Evolutionary conservation across 2,329 filamentous ascomycete genomes (phyloP).

Genomic region (Ophidiomyces ophidiicola): DNA sequence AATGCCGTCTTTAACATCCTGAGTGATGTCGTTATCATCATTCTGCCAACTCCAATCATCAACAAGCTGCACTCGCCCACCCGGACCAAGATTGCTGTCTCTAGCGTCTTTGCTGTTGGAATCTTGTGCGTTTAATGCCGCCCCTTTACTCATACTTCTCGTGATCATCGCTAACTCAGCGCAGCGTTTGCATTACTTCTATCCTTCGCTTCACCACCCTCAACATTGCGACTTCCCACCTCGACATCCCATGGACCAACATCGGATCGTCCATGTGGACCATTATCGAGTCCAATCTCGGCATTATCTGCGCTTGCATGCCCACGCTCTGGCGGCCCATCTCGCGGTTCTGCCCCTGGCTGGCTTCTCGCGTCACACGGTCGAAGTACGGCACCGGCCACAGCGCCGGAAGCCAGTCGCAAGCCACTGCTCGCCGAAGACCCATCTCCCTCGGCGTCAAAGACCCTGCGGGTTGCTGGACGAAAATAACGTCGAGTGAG

Average conservation of each 20-base stretch:
- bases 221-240: conserved; percentile 17
- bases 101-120: conserved; percentile 27
- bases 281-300: conserved; percentile 26
- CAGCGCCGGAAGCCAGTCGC: background rate
- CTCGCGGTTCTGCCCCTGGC: conserved; percentile 17
- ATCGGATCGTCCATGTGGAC: conserved; percentile 27
- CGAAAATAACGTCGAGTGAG: conserved; percentile 8
- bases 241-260: conserved; percentile 20
- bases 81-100: conserved; percentile 38
- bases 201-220: conserved; percentile 28
- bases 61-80: conserved; percentile 28
- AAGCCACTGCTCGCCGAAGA: background rate
- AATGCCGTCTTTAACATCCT: conserved; percentile 33
- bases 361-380: conserved; percentile 3
- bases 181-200: conserved; percentile 22
- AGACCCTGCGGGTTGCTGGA: conserved; percentile 5
- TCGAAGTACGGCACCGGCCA: conserved; percentile 3
- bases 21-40: conserved; percentile 27
- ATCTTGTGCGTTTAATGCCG: conserved; percentile 25
- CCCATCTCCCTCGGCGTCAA: background rate
- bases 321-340: conserved; percentile 26
- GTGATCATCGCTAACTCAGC: background rate
- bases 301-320: conserved; percentile 29
- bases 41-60: conserved; percentile 25
- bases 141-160: background rate